Conservation (phyloP, 192 early-diverging fungal species). For the Chytriomyces hyalinus region DNA sequence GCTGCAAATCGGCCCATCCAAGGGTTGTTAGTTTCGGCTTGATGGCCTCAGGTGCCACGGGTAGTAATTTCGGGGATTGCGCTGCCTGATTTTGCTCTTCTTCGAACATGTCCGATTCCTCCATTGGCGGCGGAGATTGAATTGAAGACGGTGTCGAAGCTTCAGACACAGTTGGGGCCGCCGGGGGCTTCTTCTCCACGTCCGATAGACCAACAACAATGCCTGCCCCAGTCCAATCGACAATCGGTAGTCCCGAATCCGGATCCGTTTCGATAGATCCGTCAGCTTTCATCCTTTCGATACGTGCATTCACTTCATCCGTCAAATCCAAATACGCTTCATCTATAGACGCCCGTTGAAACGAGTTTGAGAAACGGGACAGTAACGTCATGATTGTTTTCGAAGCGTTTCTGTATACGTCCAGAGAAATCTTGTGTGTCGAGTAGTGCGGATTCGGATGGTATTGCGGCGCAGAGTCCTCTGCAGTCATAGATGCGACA, state of each 20-base stretch:
- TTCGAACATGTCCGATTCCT: constrained; percentile 37
- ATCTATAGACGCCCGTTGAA: constrained; percentile 57
- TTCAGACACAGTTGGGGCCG: neutral
- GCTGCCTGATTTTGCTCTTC: constrained; percentile 24
- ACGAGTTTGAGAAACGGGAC: neutral
- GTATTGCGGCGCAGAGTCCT: constrained; percentile 70
- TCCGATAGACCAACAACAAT: constrained; percentile 40
- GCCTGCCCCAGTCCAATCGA: constrained; percentile 36
- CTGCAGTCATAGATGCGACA: constrained; percentile 50
- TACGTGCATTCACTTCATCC: constrained; percentile 60
- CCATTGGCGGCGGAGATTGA: neutral
- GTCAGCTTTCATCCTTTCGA: neutral
- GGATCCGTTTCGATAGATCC: constrained; percentile 10
- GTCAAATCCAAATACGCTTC: constrained; percentile 91
- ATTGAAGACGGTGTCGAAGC: neutral
- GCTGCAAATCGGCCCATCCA: constrained; percentile 79
- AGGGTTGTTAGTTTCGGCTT: constrained; percentile 27
- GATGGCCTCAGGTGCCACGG: constrained; percentile 9
- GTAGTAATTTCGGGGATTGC: constrained; percentile 28
- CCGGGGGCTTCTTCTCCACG: neutral
- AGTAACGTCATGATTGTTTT: constrained; percentile 12
- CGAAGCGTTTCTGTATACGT: constrained; percentile 68
- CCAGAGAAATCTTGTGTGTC: constrained; percentile 90
- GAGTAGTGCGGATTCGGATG: constrained; percentile 50
- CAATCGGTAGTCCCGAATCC: constrained; percentile 16